Conservation (phyloP, 805 yeast genomes). For the Wilhelminamyces savonicus region DNA sequence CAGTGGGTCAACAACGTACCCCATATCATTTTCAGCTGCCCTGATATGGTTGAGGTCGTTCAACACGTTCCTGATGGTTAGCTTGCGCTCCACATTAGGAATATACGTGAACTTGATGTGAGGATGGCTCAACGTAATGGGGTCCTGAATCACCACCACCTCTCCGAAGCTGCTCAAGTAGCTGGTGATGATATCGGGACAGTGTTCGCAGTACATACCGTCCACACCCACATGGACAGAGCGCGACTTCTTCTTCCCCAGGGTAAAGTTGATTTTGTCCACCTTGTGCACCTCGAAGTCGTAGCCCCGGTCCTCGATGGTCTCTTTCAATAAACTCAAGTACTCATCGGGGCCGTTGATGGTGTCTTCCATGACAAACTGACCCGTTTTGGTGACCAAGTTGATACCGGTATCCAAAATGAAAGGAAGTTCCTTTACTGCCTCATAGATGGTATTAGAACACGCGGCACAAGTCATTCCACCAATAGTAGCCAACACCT, state of each 20-base stretch:
- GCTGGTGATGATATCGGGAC: conserved; percentile 52
- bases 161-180: conserved; percentile 49
- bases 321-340: conserved; percentile 38
- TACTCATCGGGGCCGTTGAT: conserved; percentile 17
- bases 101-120: conserved; percentile 58
- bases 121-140: conserved; percentile 50
- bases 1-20: conserved; percentile 11
- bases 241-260: conserved; percentile 45
- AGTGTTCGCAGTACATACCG: conserved; percentile 68
- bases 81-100: conserved; percentile 39
- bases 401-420: conserved; percentile 50
- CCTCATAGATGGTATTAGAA: conserved; percentile 46
- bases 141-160: conserved; percentile 49
- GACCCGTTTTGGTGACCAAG: conserved; percentile 55
- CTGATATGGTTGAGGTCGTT: conserved; percentile 40
- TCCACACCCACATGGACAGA: conserved; percentile 49
- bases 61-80: conserved; percentile 53
- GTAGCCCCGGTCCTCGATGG: conserved; percentile 64
- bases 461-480: conserved; percentile 78
- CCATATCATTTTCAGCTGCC: conserved; percentile 18
- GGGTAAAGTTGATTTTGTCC: conserved; percentile 39
- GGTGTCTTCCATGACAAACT: conserved; percentile 47
- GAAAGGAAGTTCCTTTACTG: conserved; percentile 43
- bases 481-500: conserved; percentile 56
- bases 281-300: conserved; percentile 45